A percentile compares a stretch with the other conserved stretches of the same genome.
Evolutionary conservation across 148 eudicot genomes (phyloP).

Genomic region (Amaranthus palmeri): DNA sequence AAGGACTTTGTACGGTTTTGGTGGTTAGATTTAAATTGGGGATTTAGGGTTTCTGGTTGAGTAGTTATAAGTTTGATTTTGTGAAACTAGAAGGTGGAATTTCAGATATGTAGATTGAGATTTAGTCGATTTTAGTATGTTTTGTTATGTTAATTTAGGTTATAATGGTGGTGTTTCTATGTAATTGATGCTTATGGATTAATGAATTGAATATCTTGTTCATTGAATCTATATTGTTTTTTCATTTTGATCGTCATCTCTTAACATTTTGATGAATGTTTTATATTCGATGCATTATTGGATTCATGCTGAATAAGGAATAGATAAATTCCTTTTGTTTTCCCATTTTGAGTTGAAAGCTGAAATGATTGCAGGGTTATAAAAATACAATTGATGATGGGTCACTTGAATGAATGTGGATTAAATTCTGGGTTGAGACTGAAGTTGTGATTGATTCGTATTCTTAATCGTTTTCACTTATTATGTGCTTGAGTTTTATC

Average conservation of each 20-base stretch:
- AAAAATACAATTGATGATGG: too few species aligned
- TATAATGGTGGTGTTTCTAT: background rate
- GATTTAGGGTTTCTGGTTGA: constrained; percentile 11
- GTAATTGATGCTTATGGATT: constrained; percentile 12
- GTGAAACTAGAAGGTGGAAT: constrained; percentile 1
- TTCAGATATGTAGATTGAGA: constrained; percentile 11
- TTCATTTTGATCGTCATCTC: too few species aligned
- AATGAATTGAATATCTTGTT: constrained; percentile 21
- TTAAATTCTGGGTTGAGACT: too few species aligned
- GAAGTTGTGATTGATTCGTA: too few species aligned
- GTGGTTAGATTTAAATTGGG: constrained; percentile 21
- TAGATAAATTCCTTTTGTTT: too few species aligned
- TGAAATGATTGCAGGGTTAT: too few species aligned
- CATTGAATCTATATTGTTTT: background rate
- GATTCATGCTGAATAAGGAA: too few species aligned
- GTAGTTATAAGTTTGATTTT: too few species aligned
- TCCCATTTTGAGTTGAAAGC: too few species aligned
- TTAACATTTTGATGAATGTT: background rate
- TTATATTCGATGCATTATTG: background rate
- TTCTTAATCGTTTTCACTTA: too few species aligned
- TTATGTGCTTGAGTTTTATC: too few species aligned
- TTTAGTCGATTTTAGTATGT: background rate
- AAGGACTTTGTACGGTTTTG: constrained; percentile 42
- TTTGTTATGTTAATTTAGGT: background rate
- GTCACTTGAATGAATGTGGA: too few species aligned